Evolutionary conservation across 116 monocot genomes (phyloP), one percentile per base, ranked within the genome.

Genomic region (Phalaenopsis hybrid): DNA sequence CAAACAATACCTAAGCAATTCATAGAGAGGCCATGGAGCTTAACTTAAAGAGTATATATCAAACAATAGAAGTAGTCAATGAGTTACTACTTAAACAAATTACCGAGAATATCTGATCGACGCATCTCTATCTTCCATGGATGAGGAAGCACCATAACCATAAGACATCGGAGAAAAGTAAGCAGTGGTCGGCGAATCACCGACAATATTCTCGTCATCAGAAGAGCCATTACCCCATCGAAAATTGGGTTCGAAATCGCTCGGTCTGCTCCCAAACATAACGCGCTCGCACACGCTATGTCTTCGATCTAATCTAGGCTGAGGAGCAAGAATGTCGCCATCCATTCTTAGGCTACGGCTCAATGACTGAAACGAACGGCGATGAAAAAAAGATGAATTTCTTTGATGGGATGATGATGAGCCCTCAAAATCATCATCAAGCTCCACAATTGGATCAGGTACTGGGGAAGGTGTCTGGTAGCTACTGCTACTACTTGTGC

Each of bases 51-150:
- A 58, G 33, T 8, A 52, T 52, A 0, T 55, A 20, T 20, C 17
- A 43, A 81, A 15, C n/a, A 43, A 25, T 75, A 25, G 23, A n/a
- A 25, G n/a, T 49, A 20, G 2, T 5, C 63, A 65, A 63, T 18
- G 18, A 48, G 2, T 2, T n/a, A 61, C n/a, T 61, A 61, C 25
- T 15, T 46, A 20, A 23, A 50, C 61, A 15, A 23, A 55, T 4
- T 85, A 90, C 94, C 94, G 85, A 13, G 94, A 89, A n/a, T 83
- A 83, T 23, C 88, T 84, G 44, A 85, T 83, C 67, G 85, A 81
- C 82, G 85, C 86, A 28, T 88, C 87, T 49, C 90, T 92, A 1
- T 90, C 93, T 31, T 92, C 91, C 82, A 86, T 81, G 17, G 85
- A 88, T 10, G 87, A 87, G 3, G 88, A 46, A 67, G 85, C 90